These are phyloP conservation scores for Globisporangium ultimum DNA, from an alignment of 352 stramenopile genomes.

Conservation along the genomic window DNA sequence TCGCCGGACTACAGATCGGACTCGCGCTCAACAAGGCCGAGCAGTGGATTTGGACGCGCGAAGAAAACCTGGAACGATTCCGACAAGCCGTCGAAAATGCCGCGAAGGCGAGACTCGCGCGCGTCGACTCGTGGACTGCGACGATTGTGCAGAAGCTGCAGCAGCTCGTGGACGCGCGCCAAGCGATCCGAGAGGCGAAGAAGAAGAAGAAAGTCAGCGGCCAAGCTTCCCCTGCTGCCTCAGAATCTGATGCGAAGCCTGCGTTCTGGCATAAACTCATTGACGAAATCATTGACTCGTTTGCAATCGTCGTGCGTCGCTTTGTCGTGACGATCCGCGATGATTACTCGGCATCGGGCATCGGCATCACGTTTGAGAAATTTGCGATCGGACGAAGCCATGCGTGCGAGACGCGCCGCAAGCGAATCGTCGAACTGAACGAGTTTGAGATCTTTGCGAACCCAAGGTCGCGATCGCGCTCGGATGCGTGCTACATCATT, in stretches of 20 bases:
- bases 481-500: conserved; percentile 46
- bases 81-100: conserved; percentile 55
- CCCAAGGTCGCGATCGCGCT: conserved; percentile 24
- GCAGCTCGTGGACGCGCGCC: conserved; percentile 34
- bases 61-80: conserved; percentile 62
- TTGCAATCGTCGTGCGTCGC: conserved; percentile 43
- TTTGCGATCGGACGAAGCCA: conserved; percentile 54
- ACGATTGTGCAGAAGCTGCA: conserved; percentile 63
- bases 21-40: conserved; percentile 58
- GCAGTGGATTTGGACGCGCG: conserved; percentile 72
- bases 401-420: conserved; percentile 26
- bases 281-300: conserved; percentile 72
- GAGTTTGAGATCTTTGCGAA: conserved; percentile 77
- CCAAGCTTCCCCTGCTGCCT: not conserved
- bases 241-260: conserved; percentile 17
- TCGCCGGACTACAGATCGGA: conserved; percentile 52
- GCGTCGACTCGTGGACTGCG: conserved; percentile 55
- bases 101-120: conserved; percentile 37
- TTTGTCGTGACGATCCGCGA: conserved; percentile 61
- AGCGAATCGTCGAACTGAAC: conserved; percentile 45
- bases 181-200: conserved; percentile 26
- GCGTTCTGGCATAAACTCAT: conserved; percentile 56
- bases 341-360: conserved; percentile 43
- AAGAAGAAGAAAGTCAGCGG: conserved; percentile 24
- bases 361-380: conserved; percentile 56